Evolutionary conservation across 495 filamentous ascomycete genomes (phyloP), one percentile per base, ranked within the genome.

Genomic region (Tuber indicum): DNA sequence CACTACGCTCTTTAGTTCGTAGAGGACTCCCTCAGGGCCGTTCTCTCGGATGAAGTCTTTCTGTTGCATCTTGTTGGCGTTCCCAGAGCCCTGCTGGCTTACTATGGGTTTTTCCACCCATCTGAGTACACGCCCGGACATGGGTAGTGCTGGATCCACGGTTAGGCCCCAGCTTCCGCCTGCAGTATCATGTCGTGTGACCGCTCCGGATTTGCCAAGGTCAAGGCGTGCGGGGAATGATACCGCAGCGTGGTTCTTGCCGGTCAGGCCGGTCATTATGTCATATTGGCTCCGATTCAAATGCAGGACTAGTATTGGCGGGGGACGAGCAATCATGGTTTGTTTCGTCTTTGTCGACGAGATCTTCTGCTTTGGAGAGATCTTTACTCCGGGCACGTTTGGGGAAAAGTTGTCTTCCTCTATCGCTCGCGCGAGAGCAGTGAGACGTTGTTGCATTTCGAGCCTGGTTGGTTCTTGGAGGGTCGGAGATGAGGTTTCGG

Each of bases 201-300:
- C 78, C 3, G 79, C 82, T 0, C 81, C 81, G 93, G 96, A 96
- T 23, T 89, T 86, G 3, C 89, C 89, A 10, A 99, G 84, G 83
- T 97, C 91, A 7, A 99, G 85, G 2, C 79, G 82, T 75, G 86
- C 87, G 0, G 94, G 94, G 81, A 96, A 98, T 36, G 86, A 85
- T 36, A 99, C 92, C 0, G 86, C 85, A 0, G 94, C 91, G 75
- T 89, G 88, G 77, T 98, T 98, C 85, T 99, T 99, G 79, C 87
- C 89, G 84, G 93, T 88, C 75, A 87, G 85, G 0, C 93, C 93
- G 0, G 91, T 96, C 47, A 84, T 84, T 77, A 97, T 93, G 78
- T 98, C 92, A 78, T 97, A 98, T 0, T 94, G 86, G 76, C 94
- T 98, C 12, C 96, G 89, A 81, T 98, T 98, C 80, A 98, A 86